Evolutionary conservation across 352 stramenopile species (phyloP), one percentile per base, ranked within the genome.

Genomic region (Pythium utonaiense): DNA sequence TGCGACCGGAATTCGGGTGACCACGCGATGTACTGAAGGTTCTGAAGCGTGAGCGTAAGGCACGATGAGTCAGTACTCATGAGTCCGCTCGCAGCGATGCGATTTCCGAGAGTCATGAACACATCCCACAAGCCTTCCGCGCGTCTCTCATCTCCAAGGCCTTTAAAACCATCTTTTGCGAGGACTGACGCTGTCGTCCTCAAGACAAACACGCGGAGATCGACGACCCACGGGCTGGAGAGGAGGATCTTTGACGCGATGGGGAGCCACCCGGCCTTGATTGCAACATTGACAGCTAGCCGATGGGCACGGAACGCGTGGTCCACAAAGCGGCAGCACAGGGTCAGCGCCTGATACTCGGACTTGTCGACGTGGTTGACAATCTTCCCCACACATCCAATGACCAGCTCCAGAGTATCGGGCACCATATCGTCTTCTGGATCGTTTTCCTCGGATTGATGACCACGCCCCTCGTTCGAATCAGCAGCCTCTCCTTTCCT

Each of bases 31-130:
- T 44, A 16, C 12, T 64, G 16, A 25, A 64, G 28, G 33, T 41
- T 52, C 12, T 27, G 57, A 3, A 64, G 38, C 27, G 47, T 21
- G n/a, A 64, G 47, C 3, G 19, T 33, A 12, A 64, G 47, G 30
- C 9, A 44, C 4, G 57, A 52, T 24, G 36, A 30, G 48, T 53
- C 38, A 6, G n/a, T 38, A 3, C 27, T 31, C 1, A 31, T 2
- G 1, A 19, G 38, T 9, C 48, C 48, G 42, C 45, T 24, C 30
- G 17, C 30, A 12, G 57, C 57, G n/a, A 64, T 33, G 13, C 48
- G 25, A 28, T 64, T 28, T 9, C 47, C 38, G 1, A 50, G 38
- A 10, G 3, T 12, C 7, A 54, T 36, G 19, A 64, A 50, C 1
- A 34, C 57, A 28, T 14, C 51, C 47, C 54, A 44, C 1, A 57